Evolutionary conservation across 148 eudicot species (phyloP).

Genomic region (Euryodendron excelsum): DNA sequence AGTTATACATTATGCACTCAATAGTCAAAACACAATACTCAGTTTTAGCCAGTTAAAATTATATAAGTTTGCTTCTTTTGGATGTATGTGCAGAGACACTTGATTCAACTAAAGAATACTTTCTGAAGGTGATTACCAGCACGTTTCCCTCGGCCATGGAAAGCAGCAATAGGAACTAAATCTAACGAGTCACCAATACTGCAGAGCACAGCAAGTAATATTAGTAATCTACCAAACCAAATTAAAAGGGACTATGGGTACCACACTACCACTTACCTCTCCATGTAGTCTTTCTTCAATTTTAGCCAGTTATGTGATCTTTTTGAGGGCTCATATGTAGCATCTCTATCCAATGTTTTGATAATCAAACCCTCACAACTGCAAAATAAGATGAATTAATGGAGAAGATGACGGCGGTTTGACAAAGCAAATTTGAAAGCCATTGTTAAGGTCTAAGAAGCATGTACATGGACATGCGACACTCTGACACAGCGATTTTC

Average conservation of each 20-base stretch:
- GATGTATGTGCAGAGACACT: not conserved
- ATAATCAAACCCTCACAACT: slow-evolving; percentile 94
- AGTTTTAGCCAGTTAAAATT: not conserved
- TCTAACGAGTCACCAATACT: slow-evolving; percentile 94
- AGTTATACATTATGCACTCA: not conserved
- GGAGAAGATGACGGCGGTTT: not conserved
- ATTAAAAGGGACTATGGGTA: not conserved
- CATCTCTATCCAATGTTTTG: slow-evolving; percentile 87
- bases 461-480: too few species aligned
- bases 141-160: slow-evolving; percentile 93
- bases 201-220: slow-evolving; percentile 24
- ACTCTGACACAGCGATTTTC: too few species aligned
- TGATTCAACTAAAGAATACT: not conserved
- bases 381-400: slow-evolving; percentile 13
- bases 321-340: slow-evolving; percentile 97
- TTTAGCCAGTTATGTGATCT: slow-evolving; percentile 96
- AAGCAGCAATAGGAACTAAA: slow-evolving; percentile 92
- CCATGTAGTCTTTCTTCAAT: slow-evolving; percentile 94
- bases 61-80: not conserved
- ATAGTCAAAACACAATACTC: not conserved
- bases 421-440: too few species aligned
- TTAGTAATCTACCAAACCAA: slow-evolving; percentile 1
- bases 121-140: slow-evolving; percentile 44
- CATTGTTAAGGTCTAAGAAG: too few species aligned
- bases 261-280: slow-evolving; percentile 52